phyloP scores from a whole-genome alignment of 129 eudicot genomes.

The Arctium minus region DNA sequence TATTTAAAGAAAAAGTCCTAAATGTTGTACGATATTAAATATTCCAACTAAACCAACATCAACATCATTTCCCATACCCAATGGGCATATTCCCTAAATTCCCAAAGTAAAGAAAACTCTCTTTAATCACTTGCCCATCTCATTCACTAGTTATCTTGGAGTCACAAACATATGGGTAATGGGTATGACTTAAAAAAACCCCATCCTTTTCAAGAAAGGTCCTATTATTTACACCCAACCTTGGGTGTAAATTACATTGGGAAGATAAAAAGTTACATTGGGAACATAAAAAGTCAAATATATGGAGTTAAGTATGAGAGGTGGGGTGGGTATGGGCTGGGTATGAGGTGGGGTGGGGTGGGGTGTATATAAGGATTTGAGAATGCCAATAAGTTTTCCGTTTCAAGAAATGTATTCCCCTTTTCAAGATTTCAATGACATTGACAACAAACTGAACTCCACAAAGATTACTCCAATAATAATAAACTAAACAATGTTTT shows the following conservation, averaged over 20 bases:
- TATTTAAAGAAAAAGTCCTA: neutral
- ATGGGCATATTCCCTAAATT: slow-evolving; percentile 5
- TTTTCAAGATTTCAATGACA: slow-evolving; percentile 14
- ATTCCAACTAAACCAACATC: neutral
- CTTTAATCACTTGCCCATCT: neutral
- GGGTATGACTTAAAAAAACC: neutral
- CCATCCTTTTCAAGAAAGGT: slow-evolving; percentile 13
- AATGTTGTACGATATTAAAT: neutral
- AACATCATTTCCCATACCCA: slow-evolving; percentile 16
- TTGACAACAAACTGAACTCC: neutral
- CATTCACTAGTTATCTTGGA: too few relatives aligned
- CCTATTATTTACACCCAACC: too few relatives aligned
- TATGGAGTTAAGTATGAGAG: too few relatives aligned
- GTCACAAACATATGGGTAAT: neutral
- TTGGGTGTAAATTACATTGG: too few relatives aligned
- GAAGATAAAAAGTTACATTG: too few relatives aligned
- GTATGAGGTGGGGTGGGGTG: too few relatives aligned
- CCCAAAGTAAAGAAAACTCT: slow-evolving; percentile 6
- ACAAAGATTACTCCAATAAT: neutral
- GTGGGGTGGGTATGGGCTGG: too few relatives aligned
- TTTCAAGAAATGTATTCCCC: slow-evolving; percentile 2
- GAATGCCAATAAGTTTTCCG: too few relatives aligned
- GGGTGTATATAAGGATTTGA: too few relatives aligned
- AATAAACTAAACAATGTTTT: neutral
- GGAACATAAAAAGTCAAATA: too few relatives aligned